Percentiles rank a stretch among this genome's conserved stretches.
Conservation (phyloP, 2,329 filamentous ascomycete genomes). For the Phialocephala sp. region DNA sequence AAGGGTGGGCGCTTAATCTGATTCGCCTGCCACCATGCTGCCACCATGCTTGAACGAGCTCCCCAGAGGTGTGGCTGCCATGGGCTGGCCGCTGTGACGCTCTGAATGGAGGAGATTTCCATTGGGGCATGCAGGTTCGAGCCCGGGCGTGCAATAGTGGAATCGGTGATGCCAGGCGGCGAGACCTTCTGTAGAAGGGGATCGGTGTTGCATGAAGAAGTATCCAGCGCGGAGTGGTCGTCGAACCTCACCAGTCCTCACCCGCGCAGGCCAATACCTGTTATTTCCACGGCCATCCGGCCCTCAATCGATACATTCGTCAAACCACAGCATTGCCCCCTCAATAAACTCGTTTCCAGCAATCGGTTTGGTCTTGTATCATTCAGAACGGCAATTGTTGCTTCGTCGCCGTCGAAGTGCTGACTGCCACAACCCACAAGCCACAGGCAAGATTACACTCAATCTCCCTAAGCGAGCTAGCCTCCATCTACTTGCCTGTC, state of each 20-base stretch:
- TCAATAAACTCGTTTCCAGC: slow-evolving; percentile 1
- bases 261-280: slow-evolving; percentile 4
- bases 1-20: slow-evolving; percentile 35
- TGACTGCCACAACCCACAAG: neutral
- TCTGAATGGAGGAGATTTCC: slow-evolving; percentile 22
- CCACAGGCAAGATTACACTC: neutral
- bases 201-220: slow-evolving; percentile 25
- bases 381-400: neutral
- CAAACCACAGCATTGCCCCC: neutral
- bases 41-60: neutral
- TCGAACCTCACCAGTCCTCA: neutral
- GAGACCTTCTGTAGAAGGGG: slow-evolving; percentile 8
- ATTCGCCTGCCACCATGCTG: slow-evolving; percentile 22
- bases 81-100: slow-evolving; percentile 26
- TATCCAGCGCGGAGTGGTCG: slow-evolving; percentile 7
- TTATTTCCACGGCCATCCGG: neutral
- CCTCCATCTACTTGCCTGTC: slow-evolving; percentile 25
- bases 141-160: slow-evolving; percentile 13
- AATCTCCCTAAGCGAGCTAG: slow-evolving; percentile 9
- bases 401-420: neutral
- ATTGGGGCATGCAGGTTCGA: slow-evolving; percentile 25
- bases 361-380: neutral
- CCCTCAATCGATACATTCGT: neutral
- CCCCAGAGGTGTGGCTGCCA: slow-evolving; percentile 12
- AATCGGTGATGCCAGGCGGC: slow-evolving; percentile 5